phyloP scores from a whole-genome alignment of 2,329 filamentous ascomycete species.

The Dendrostoma leiphaemia region DNA sequence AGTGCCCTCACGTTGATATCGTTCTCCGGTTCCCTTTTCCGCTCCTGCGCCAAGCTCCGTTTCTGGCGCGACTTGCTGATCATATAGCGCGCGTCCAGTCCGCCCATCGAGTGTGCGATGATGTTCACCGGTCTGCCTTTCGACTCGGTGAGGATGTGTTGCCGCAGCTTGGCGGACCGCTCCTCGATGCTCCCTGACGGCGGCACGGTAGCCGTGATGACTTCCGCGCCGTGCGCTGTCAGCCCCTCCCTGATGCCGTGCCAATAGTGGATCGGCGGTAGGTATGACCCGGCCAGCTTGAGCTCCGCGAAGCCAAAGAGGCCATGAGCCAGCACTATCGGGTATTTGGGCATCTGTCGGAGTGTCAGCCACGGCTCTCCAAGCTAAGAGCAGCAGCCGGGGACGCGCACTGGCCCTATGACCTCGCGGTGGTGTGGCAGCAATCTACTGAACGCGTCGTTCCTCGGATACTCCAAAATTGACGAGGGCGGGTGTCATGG shows the following conservation, averaged over 20 bases:
- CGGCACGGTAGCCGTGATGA: slow-evolving; percentile 61
- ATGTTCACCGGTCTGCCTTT: slow-evolving; percentile 67
- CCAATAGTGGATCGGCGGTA: slow-evolving; percentile 63
- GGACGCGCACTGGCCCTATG: too few species aligned
- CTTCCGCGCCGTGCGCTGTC: slow-evolving; percentile 47
- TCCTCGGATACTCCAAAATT: too few species aligned
- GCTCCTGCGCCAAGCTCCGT: slow-evolving; percentile 1
- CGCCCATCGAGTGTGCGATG: slow-evolving; percentile 68
- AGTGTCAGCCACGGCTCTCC: too few species aligned
- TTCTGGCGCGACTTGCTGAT: slow-evolving; percentile 52
- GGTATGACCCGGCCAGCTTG: slow-evolving; percentile 42
- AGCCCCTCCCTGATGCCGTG: slow-evolving; percentile 61
- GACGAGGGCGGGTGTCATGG: too few species aligned
- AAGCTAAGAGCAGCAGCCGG: too few species aligned
- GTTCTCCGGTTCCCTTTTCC: slow-evolving; percentile 13
- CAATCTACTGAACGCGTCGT: too few species aligned
- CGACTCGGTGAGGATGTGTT: slow-evolving; percentile 48
- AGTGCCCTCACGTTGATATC: slow-evolving; percentile 48
- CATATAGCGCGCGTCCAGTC: slow-evolving; percentile 65
- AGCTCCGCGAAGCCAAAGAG: slow-evolving; percentile 63
- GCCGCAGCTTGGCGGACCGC: slow-evolving; percentile 55
- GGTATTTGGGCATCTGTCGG: slow-evolving; percentile 51
- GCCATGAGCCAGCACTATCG: slow-evolving; percentile 65
- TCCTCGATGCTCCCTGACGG: slow-evolving; percentile 60
- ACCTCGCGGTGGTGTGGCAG: too few species aligned